Conservation (phyloP, 2,329 filamentous ascomycete species). For the Aureobasidium sp. region DNA sequence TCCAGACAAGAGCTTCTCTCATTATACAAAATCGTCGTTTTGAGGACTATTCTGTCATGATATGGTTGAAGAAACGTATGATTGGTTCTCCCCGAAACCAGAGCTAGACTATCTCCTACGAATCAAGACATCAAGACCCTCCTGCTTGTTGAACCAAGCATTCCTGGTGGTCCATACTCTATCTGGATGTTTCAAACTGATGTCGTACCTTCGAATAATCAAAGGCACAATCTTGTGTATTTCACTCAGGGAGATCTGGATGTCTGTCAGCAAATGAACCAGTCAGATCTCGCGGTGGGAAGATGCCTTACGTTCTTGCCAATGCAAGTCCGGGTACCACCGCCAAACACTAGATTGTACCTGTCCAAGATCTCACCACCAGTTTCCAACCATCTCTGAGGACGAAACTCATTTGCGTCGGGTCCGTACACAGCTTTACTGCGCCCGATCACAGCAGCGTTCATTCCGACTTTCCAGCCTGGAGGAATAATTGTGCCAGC, state of each 20-base stretch:
- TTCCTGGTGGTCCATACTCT: neutral
- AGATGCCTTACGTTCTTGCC: conserved; percentile 33
- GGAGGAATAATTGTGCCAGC: conserved; percentile 37
- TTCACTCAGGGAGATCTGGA: conserved; percentile 28
- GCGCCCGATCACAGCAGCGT: conserved; percentile 35
- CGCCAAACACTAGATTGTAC: conserved; percentile 35
- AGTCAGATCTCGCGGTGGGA: too few relatives aligned
- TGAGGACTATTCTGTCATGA: too few relatives aligned
- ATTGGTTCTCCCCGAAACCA: neutral
- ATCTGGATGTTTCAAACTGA: neutral
- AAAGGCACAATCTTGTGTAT: conserved; percentile 32
- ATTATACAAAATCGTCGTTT: too few relatives aligned
- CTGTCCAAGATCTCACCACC: conserved; percentile 5
- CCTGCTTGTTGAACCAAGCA: conserved; percentile 7
- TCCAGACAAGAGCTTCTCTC: too few relatives aligned
- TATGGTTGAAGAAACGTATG: too few relatives aligned
- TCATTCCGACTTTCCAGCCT: conserved; percentile 27
- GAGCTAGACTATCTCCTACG: neutral
- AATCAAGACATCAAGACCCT: neutral
- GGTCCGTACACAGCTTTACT: conserved; percentile 42
- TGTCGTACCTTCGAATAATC: conserved; percentile 29
- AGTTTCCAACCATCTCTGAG: conserved; percentile 51
- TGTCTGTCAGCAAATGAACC: neutral
- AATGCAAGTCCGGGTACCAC: conserved; percentile 39
- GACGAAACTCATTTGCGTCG: conserved; percentile 45